phyloP scores from a whole-genome alignment of 2,329 filamentous ascomycete species.

The Scytalidium sp. region DNA sequence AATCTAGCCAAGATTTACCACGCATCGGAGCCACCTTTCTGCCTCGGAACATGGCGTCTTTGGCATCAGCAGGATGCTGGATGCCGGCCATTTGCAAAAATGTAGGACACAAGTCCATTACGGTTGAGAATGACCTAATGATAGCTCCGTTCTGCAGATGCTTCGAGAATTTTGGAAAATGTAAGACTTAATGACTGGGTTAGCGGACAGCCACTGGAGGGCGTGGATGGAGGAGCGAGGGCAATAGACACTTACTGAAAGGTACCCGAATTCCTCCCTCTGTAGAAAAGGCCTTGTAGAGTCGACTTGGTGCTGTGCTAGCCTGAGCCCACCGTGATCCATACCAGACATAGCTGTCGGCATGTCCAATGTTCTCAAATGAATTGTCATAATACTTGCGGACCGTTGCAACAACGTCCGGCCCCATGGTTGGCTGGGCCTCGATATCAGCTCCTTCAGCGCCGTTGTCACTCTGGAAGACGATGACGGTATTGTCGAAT shows the following conservation, averaged over 20 bases:
- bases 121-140: constrained; percentile 28
- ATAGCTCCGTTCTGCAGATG: constrained; percentile 8
- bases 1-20: constrained; percentile 26
- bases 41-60: no score
- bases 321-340: constrained; percentile 54
- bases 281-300: constrained; percentile 40
- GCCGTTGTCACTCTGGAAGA: constrained; percentile 62
- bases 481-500: constrained; percentile 60
- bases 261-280: constrained; percentile 36
- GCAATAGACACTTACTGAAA: no score
- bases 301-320: constrained; percentile 36
- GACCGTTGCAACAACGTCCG: constrained; percentile 49
- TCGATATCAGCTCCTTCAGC: constrained; percentile 57
- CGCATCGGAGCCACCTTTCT: constrained; percentile 24
- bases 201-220: no score
- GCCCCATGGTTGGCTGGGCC: constrained; percentile 53
- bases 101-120: constrained; percentile 34
- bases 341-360: constrained; percentile 57
- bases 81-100: constrained; percentile 29
- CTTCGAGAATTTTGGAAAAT: constrained; percentile 31
- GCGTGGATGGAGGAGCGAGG: no score
- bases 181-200: no score
- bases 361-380: constrained; percentile 56
- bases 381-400: constrained; percentile 56
- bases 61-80: constrained; percentile 20